Evolutionary conservation across 139 green algal genomes (phyloP), one percentile per base, ranked within the genome.

Genomic region (Spirogloea muscicola): DNA sequence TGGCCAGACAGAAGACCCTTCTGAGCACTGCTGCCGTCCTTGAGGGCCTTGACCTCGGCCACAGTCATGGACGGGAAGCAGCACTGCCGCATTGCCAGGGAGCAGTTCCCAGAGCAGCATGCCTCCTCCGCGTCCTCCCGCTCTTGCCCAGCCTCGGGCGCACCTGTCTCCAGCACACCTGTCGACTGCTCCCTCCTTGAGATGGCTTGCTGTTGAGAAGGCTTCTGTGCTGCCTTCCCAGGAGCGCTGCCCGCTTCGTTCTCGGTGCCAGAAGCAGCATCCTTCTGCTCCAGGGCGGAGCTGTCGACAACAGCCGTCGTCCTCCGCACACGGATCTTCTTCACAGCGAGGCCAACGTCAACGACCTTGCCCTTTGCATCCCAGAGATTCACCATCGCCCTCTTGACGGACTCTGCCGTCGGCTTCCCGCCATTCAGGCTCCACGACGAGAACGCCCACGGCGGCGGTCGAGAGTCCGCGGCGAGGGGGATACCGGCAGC

Each of bases 41-140:
- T n/a, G n/a, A n/a, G n/a, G 36, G 39, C 65, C 27, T 57, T 60
- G 60, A 79, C 64, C n/a, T 80, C 72, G 34, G 66, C 63, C 67
- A 80, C 68, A 49, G 31, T 80, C 63, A 77, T 34, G 4, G 62
- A 62, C 13, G 72, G 62, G n/a, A n/a, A n/a, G n/a, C n/a, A n/a
- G n/a, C n/a, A n/a, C n/a, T n/a, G n/a, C n/a, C n/a, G n/a, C n/a
- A n/a, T n/a, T n/a, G n/a, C n/a, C n/a, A n/a, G n/a, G n/a, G n/a
- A n/a, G n/a, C n/a, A n/a, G n/a, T n/a, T n/a, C n/a, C n/a, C n/a
- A n/a, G n/a, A n/a, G n/a, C n/a, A n/a, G n/a, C n/a, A n/a, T n/a
- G n/a, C n/a, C 37, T 80, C 72, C 3, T 7, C 58, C 5, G 5
- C 59, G 29, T 5, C 59, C n/a, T 67, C 42, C 7, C 38, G 31